Evolutionary conservation across 1,139 yeast genomes (phyloP).

Genomic region (Meyerozyma athensensis): DNA sequence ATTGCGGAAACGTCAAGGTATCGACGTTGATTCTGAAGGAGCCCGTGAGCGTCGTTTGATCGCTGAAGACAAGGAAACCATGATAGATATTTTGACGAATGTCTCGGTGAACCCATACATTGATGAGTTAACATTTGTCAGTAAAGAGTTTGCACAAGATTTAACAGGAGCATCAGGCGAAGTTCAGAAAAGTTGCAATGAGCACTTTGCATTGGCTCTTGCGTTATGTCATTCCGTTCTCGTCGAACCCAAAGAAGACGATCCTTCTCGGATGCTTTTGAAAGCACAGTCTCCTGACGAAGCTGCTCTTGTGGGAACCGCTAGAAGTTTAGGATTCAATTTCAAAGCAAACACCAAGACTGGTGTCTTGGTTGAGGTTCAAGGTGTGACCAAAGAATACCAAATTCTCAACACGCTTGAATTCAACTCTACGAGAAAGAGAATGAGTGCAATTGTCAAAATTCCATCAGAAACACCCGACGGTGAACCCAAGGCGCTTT

Average conservation of each 20-base stretch:
- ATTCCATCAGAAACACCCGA: constrained; percentile 32
- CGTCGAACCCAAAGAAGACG: constrained; percentile 41
- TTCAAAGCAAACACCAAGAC: constrained; percentile 45
- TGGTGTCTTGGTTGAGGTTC: constrained; percentile 39
- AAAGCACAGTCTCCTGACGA: constrained; percentile 67
- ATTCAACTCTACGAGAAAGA: constrained; percentile 47
- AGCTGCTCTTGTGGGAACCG: constrained; percentile 59
- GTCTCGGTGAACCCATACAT: constrained; percentile 21
- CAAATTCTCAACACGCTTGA: constrained; percentile 49
- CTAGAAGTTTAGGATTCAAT: constrained; percentile 50
- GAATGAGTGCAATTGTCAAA: constrained; percentile 91
- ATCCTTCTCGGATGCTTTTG: constrained; percentile 32
- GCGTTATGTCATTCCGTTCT: constrained; percentile 61
- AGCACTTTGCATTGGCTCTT: constrained; percentile 49
- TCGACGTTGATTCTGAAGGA: constrained; percentile 48
- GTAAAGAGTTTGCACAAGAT: constrained; percentile 42
- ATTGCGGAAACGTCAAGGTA: constrained; percentile 49
- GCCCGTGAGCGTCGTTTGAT: constrained; percentile 35
- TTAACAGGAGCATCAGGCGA: constrained; percentile 25
- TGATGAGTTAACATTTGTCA: constrained; percentile 45
- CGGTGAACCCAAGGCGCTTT: constrained; percentile 35
- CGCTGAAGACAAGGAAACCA: constrained; percentile 30
- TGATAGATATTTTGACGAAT: constrained; percentile 28
- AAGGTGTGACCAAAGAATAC: constrained; percentile 41
- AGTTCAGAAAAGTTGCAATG: constrained; percentile 33